Conservation (phyloP, 2,329 filamentous ascomycete species). For the Trichoderma citrinoviride region DNA sequence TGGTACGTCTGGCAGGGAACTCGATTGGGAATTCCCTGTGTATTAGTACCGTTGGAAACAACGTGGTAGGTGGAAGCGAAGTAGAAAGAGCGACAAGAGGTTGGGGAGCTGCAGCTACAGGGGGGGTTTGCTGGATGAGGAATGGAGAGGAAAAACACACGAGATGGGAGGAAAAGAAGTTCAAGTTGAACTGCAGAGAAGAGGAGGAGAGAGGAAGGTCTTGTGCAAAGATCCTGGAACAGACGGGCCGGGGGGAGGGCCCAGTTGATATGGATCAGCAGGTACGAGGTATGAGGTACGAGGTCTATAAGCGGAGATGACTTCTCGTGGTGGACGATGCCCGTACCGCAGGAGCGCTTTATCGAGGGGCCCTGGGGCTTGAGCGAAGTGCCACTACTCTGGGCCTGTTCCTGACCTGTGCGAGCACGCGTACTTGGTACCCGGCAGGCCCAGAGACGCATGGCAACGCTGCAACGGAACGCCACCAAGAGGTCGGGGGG, state of each 20-base stretch:
- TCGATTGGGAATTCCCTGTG: background rate
- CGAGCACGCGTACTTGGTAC: background rate
- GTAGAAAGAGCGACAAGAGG: slow-evolving; percentile 19
- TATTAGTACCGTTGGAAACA: slow-evolving; percentile 18
- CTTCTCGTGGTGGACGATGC: background rate
- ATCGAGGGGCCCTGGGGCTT: background rate
- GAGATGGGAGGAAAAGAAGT: slow-evolving; percentile 10
- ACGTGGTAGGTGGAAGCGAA: background rate
- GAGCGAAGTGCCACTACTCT: slow-evolving; percentile 1
- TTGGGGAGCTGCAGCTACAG: slow-evolving; percentile 20
- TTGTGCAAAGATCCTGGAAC: slow-evolving; percentile 9
- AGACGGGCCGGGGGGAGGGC: slow-evolving; percentile 10
- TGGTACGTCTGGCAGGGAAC: slow-evolving; percentile 10
- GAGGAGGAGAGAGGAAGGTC: slow-evolving; percentile 19
- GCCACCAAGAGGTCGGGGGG: slow-evolving; percentile 5
- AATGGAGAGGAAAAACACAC: slow-evolving; percentile 7
- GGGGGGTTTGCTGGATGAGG: slow-evolving; percentile 3
- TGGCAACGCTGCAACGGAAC: slow-evolving; percentile 19
- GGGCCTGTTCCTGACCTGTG: background rate
- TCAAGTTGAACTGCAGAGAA: slow-evolving; percentile 9
- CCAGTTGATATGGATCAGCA: slow-evolving; percentile 9
- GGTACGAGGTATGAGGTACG: slow-evolving; percentile 19
- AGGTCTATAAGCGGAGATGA: slow-evolving; percentile 1
- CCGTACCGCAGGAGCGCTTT: background rate
- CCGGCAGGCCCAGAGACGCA: slow-evolving; percentile 4